Percentiles rank a stretch among this genome's conserved stretches.
phyloP scores from a whole-genome alignment of 1,284 basidiomycete species.

The Papiliotrema flavescens region DNA sequence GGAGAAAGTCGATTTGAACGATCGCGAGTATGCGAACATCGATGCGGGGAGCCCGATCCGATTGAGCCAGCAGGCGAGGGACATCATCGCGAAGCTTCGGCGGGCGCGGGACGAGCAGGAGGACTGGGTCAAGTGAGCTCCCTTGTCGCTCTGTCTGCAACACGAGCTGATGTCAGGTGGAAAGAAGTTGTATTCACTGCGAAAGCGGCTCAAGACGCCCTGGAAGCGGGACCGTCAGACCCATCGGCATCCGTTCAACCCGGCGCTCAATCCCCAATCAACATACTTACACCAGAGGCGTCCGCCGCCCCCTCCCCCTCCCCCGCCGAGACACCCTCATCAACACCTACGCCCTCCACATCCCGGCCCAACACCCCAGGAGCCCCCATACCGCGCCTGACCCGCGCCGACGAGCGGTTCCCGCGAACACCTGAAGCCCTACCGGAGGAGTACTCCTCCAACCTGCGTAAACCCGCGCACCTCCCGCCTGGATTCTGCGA shows the following conservation, averaged over 20 bases:
- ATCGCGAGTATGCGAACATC: conserved; percentile 54
- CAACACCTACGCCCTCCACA: no score
- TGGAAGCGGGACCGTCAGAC: conserved; percentile 9
- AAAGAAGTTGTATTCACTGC: conserved; percentile 42
- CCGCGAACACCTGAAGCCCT: conserved; percentile 14
- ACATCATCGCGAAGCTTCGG: conserved; percentile 74
- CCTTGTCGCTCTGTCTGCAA: no score
- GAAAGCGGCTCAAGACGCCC: conserved; percentile 32
- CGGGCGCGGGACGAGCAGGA: conserved; percentile 91
- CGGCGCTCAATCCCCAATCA: neutral
- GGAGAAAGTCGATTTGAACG: conserved; percentile 2
- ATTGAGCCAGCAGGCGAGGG: conserved; percentile 77
- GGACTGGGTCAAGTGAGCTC: conserved; percentile 65
- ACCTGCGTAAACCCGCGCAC: conserved; percentile 49
- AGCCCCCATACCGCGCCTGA: neutral
- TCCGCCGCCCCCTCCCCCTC: neutral
- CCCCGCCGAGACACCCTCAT: no score
- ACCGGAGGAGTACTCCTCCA: conserved; percentile 20
- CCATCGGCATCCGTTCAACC: neutral
- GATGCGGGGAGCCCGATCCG: conserved; percentile 85
- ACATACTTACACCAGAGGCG: neutral
- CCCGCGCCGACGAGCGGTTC: neutral
- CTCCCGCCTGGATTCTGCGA: conserved; percentile 57
- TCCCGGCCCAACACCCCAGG: no score
- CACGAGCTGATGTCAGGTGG: conserved; percentile 23